These are phyloP conservation scores for Thermochaetoides dissita DNA, from an alignment of 2,329 filamentous ascomycete genomes.

Conservation along the genomic window DNA sequence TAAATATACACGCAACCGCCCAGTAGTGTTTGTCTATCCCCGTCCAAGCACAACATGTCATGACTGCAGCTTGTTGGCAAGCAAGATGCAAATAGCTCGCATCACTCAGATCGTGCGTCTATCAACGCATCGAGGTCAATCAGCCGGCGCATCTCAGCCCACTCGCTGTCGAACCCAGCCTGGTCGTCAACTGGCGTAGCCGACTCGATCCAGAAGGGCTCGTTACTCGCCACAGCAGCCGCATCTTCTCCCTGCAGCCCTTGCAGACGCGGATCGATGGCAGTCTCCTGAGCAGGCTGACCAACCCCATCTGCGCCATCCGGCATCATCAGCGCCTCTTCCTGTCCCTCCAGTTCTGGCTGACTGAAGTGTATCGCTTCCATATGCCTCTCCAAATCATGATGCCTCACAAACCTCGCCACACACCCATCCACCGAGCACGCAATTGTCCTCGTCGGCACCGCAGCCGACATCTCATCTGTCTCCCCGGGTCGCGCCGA, in stretches of 20 bases:
- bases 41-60: too few species aligned
- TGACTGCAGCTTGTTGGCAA: too few species aligned
- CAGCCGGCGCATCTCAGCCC: slow-evolving; percentile 14
- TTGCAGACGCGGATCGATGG: slow-evolving; percentile 8
- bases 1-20: too few species aligned
- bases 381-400: slow-evolving; percentile 35
- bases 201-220: slow-evolving; percentile 5
- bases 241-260: neutral
- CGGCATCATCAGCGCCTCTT: too few species aligned
- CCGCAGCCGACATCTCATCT: slow-evolving; percentile 22
- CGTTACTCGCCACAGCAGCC: too few species aligned
- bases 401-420: slow-evolving; percentile 34
- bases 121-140: slow-evolving; percentile 11
- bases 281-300: neutral
- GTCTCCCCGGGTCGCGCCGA: slow-evolving; percentile 27
- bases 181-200: neutral
- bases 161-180: slow-evolving; percentile 11
- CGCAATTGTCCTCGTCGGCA: slow-evolving; percentile 26
- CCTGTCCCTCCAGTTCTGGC: too few species aligned
- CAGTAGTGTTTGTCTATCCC: too few species aligned
- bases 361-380: too few species aligned
- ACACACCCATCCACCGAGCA: slow-evolving; percentile 30
- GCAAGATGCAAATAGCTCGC: too few species aligned
- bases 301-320: neutral
- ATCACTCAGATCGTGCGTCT: neutral